These are phyloP conservation scores for Chloris gayana DNA, from an alignment of 176 grass and related monocot species.

Conservation along the genomic window DNA sequence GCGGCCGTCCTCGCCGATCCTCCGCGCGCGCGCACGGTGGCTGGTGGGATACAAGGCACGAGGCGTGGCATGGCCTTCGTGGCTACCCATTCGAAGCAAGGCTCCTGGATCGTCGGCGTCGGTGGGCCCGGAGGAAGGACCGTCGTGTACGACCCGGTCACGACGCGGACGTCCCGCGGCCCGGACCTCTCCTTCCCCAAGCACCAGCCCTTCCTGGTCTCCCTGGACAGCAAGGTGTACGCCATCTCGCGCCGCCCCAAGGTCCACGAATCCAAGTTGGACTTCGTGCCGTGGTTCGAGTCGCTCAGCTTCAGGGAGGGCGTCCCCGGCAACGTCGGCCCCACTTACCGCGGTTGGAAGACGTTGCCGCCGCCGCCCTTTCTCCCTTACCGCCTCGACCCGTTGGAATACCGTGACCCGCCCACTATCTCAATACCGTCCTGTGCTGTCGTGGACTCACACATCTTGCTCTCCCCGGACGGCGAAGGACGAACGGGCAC, in stretches of 20 bases:
- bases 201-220: conserved; percentile 4
- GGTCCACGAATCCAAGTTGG: no score
- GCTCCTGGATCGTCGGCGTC: conserved; percentile 33
- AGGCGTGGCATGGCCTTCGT: conserved; percentile 8
- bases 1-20: background rate
- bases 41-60: background rate
- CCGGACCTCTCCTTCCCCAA: background rate
- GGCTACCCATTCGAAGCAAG: background rate
- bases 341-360: no score
- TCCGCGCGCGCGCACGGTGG: background rate
- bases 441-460: no score
- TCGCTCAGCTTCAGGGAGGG: no score
- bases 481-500: no score
- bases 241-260: no score
- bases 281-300: no score
- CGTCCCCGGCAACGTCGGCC: no score
- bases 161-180: background rate
- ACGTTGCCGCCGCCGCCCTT: no score
- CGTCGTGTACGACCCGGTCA: background rate
- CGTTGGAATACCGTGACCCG: background rate
- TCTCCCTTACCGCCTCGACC: no score
- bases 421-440: background rate
- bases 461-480: no score
- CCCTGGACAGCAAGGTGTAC: background rate
- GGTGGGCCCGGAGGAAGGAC: background rate